Evolutionary conservation across 2,329 filamentous ascomycete species (phyloP), one percentile per base, ranked within the genome.

Genomic region (Trichoderma arundinaceum): DNA sequence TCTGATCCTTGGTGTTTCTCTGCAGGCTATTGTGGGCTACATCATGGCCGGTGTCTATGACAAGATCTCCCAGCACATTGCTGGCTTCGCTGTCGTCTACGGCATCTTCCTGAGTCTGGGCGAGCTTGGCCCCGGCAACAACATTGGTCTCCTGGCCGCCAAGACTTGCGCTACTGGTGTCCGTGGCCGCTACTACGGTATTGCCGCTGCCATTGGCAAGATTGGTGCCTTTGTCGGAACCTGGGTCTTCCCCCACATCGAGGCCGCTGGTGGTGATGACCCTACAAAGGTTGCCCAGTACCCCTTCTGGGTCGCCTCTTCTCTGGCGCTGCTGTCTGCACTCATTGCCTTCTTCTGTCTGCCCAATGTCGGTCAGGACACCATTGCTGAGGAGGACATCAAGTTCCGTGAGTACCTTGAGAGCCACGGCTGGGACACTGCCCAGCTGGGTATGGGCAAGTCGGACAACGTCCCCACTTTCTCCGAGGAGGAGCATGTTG

Each of bases 121-220:
- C 53, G 77, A 79, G 76, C 79, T 96, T 46, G 93, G 94, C 0
- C 92, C 94, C 0, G 94, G 94, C 12, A 91, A 97, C 80, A 97
- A 97, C 76, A 96, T 97, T 71, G 93, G 93, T 2, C 84, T 97
- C 0, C 77, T 96, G 35, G 93, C 94, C 0, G 90, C 91, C 53
- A 97, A 97, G 81, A 94, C 92, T 1, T 93, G 89, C 72, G 92
- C 94, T 0, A 97, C 94, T 4, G 90, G 91, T 17, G 89, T 97
- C n/a, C 86, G 93, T 44, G 94, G 93, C 2, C 82, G 81, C 49
- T 90, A 90, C 77, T 90, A 90, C 71, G 88, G 89, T 5, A 84
- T 92, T 51, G 90, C 90, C 0, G 90, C 91, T 0, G 90, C 90
- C 0, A 72, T 88, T 1, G 91, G 91, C 68, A 94, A 93, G 77